Evolutionary conservation across 2,329 filamentous ascomycete species (phyloP).

Genomic region (Phialemonium atrogriseum): DNA sequence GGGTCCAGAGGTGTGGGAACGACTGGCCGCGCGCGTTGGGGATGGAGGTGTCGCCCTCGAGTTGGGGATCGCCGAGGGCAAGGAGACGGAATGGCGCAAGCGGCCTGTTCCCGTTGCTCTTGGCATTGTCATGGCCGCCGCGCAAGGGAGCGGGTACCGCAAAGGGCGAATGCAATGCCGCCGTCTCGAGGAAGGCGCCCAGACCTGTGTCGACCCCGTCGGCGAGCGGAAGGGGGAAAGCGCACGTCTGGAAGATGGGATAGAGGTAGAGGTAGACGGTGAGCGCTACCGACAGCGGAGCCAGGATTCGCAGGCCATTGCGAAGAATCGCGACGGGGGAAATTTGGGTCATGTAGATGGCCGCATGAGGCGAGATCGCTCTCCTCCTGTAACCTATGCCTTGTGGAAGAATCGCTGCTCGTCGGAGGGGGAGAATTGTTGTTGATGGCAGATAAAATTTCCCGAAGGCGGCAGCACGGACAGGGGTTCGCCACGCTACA

Average conservation of each 20-base stretch:
- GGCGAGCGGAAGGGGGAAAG: slow-evolving; percentile 55
- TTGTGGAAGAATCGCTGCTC: too few relatives aligned
- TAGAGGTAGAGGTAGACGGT: slow-evolving; percentile 83
- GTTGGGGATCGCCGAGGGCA: slow-evolving; percentile 82
- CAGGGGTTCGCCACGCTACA: too few relatives aligned
- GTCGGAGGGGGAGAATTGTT: too few relatives aligned
- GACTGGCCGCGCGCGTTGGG: slow-evolving; percentile 45
- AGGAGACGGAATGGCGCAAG: slow-evolving; percentile 77
- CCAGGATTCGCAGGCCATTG: slow-evolving; percentile 45
- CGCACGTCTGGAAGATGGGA: slow-evolving; percentile 70
- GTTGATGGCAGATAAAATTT: too few relatives aligned
- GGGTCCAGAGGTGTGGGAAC: slow-evolving; percentile 44
- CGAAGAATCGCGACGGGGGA: slow-evolving; percentile 40
- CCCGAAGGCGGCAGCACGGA: too few relatives aligned
- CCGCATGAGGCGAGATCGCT: slow-evolving; percentile 19
- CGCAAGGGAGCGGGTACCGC: slow-evolving; percentile 11
- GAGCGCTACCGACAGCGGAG: slow-evolving; percentile 60
- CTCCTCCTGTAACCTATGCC: slow-evolving; percentile 1
- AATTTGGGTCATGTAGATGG: slow-evolving; percentile 39
- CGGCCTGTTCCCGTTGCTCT: slow-evolving; percentile 12
- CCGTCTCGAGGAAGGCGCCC: slow-evolving; percentile 29
- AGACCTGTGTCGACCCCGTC: slow-evolving; percentile 8
- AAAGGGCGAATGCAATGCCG: slow-evolving; percentile 32
- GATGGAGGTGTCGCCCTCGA: slow-evolving; percentile 86
- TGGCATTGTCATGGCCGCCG: slow-evolving; percentile 15